phyloP scores from a whole-genome alignment of 2,329 filamentous ascomycete genomes.

The Hypomyces perniciosus region DNA sequence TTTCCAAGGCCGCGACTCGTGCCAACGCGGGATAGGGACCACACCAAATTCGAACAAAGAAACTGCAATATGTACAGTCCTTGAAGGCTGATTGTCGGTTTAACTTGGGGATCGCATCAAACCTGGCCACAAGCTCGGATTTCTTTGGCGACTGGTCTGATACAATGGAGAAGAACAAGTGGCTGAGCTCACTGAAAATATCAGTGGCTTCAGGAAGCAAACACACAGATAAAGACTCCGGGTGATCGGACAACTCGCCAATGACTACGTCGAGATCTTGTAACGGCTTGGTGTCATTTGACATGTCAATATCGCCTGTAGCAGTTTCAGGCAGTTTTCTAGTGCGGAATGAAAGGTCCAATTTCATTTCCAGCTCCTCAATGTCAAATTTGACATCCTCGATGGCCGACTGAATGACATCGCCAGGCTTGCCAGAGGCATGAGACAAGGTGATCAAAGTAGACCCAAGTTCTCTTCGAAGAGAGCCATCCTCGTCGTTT shows the following conservation, averaged over 20 bases:
- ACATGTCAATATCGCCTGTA: conserved; percentile 41
- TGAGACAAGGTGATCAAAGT: conserved; percentile 62
- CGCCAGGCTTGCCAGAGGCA: conserved; percentile 49
- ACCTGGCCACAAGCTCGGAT: conserved; percentile 37
- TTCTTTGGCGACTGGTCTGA: conserved; percentile 35
- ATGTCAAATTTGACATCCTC: conserved; percentile 65
- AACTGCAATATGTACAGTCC: conserved; percentile 64
- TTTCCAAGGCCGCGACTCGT: conserved; percentile 62
- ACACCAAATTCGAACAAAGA: conserved; percentile 70
- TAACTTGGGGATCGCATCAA: conserved; percentile 51
- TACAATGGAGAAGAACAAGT: conserved; percentile 51
- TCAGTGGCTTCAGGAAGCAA: conserved; percentile 44
- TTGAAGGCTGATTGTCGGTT: conserved; percentile 48
- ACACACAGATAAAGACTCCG: conserved; percentile 42
- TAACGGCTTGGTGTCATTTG: conserved; percentile 22
- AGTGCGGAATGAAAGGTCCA: conserved; percentile 63
- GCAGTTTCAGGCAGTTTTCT: conserved; percentile 42
- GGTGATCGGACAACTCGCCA: conserved; percentile 31
- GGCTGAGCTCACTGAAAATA: conserved; percentile 53
- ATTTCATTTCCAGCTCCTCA: conserved; percentile 65
- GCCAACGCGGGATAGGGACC: conserved; percentile 64
- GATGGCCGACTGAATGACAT: conserved; percentile 61
- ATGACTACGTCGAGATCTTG: conserved; percentile 36
- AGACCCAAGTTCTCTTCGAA: conserved; percentile 59
- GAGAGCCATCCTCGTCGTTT: conserved; percentile 47